These are phyloP conservation scores for Candida smagusa DNA, from an alignment of 1,139 yeast species.

Conservation along the genomic window DNA sequence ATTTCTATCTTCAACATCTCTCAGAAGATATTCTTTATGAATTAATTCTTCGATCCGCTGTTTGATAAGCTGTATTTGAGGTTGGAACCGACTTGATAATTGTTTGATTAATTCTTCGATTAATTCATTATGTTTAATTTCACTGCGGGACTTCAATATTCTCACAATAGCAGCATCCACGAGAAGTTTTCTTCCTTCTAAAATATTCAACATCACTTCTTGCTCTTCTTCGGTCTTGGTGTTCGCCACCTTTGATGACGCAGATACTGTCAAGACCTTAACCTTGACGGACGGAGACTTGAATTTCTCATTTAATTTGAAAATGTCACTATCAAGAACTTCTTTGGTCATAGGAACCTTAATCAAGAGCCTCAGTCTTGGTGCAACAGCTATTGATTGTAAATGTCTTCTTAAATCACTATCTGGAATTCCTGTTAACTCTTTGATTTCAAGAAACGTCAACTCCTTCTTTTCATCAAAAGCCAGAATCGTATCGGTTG, in stretches of 20 bases:
- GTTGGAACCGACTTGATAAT: conserved; percentile 62
- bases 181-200: conserved; percentile 53
- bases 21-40: conserved; percentile 77
- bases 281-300: conserved; percentile 69
- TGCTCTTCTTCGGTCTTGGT: conserved; percentile 38
- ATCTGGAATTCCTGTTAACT: conserved; percentile 69
- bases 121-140: conserved; percentile 60
- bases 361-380: conserved; percentile 66
- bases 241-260: conserved; percentile 17
- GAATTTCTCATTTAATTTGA: conserved; percentile 68
- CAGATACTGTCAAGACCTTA: conserved; percentile 70
- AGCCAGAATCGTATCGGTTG: conserved; percentile 45
- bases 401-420: conserved; percentile 72
- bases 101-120: conserved; percentile 65
- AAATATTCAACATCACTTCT: conserved; percentile 32
- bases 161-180: conserved; percentile 89
- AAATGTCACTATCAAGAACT: conserved; percentile 60
- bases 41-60: conserved; percentile 76
- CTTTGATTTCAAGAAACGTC: conserved; percentile 59
- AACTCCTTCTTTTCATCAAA: conserved; percentile 39
- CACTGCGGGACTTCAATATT: conserved; percentile 74
- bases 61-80: conserved; percentile 66
- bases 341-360: conserved; percentile 77
- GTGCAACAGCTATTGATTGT: conserved; percentile 83
- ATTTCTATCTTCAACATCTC: conserved; percentile 62